A percentile compares a stretch with the other conserved stretches of the same genome.
Evolutionary conservation across 2,329 filamentous ascomycete genomes (phyloP).

Genomic region (Pseudogymnoascus sp.): DNA sequence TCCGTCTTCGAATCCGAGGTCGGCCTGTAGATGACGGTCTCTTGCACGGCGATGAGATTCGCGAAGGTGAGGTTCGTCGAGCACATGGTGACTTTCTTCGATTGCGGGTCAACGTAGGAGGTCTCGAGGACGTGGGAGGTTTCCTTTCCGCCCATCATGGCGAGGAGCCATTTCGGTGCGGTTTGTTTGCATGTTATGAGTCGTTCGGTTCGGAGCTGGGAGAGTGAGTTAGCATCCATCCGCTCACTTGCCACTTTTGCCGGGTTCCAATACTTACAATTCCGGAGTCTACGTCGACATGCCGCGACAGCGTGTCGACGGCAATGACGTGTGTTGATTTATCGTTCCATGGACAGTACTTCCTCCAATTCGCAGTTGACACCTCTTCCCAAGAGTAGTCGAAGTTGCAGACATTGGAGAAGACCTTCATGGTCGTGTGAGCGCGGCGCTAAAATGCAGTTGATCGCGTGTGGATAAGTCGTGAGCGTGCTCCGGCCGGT

Average conservation of each 20-base stretch:
- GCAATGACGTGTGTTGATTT: conserved; percentile 95
- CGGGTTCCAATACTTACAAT: conserved; percentile 45
- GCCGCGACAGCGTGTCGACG: conserved; percentile 82
- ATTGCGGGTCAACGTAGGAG: conserved; percentile 79
- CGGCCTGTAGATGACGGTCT: conserved; percentile 83
- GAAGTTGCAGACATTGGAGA: conserved; percentile 82
- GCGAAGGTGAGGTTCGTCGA: conserved; percentile 90
- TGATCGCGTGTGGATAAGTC: conserved; percentile 3
- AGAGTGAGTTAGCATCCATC: conserved; percentile 11
- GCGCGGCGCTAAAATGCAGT: conserved; percentile 9
- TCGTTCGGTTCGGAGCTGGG: conserved; percentile 62
- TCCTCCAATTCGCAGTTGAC: conserved; percentile 94
- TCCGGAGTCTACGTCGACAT: conserved; percentile 54
- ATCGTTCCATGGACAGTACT: conserved; percentile 98
- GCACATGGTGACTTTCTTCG: conserved; percentile 91
- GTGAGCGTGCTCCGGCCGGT: neutral
- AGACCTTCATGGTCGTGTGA: conserved; percentile 73
- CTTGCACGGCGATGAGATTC: conserved; percentile 83
- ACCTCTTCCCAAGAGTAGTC: conserved; percentile 99
- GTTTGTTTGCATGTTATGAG: conserved; percentile 56
- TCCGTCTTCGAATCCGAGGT: conserved; percentile 53
- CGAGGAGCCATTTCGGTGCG: conserved; percentile 74
- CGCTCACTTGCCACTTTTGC: conserved; percentile 3
- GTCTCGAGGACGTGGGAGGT: conserved; percentile 90
- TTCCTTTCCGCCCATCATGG: conserved; percentile 70